A percentile compares a stretch with the other conserved stretches of the same genome.
Conservation (phyloP, 1,284 basidiomycete genomes). For the Mycena sp. region DNA sequence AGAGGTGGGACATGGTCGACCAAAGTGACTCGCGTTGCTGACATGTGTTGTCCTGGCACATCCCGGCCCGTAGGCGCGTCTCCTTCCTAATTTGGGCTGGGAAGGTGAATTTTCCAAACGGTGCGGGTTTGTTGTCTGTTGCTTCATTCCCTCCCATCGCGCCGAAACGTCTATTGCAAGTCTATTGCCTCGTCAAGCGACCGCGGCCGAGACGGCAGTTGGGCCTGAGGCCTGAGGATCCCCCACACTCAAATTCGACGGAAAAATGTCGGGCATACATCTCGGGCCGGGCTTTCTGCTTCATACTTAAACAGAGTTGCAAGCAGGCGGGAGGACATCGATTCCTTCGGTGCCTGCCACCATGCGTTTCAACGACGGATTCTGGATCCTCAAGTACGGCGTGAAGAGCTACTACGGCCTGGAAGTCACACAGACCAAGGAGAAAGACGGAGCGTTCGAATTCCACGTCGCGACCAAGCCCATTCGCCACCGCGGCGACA, state of each 20-base stretch:
- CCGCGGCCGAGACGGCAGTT: neutral
- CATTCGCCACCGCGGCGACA: constrained; percentile 75
- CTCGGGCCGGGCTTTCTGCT: constrained; percentile 5
- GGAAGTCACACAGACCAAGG: constrained; percentile 58
- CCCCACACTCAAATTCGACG: neutral
- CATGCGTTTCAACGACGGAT: constrained; percentile 70
- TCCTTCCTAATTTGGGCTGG: no score
- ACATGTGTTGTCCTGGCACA: no score
- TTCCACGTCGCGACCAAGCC: constrained; percentile 72
- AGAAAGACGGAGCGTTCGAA: constrained; percentile 58
- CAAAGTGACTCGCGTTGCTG: no score
- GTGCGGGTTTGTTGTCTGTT: no score
- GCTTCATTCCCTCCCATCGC: no score
- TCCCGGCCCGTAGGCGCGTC: no score
- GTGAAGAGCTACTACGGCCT: constrained; percentile 69
- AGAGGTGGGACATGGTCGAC: constrained; percentile 7
- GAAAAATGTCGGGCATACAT: constrained; percentile 11
- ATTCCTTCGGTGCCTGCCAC: neutral
- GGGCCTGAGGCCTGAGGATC: no score
- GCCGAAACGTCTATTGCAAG: no score
- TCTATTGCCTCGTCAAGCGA: no score
- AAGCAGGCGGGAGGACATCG: neutral
- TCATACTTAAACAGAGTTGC: neutral
- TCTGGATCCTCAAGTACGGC: constrained; percentile 73
- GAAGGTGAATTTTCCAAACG: no score